A percentile compares a stretch with the other conserved stretches of the same genome.
These are phyloP conservation scores for Blastobotrys muscicola DNA, from an alignment of 805 yeast genomes.

Conservation along the genomic window DNA sequence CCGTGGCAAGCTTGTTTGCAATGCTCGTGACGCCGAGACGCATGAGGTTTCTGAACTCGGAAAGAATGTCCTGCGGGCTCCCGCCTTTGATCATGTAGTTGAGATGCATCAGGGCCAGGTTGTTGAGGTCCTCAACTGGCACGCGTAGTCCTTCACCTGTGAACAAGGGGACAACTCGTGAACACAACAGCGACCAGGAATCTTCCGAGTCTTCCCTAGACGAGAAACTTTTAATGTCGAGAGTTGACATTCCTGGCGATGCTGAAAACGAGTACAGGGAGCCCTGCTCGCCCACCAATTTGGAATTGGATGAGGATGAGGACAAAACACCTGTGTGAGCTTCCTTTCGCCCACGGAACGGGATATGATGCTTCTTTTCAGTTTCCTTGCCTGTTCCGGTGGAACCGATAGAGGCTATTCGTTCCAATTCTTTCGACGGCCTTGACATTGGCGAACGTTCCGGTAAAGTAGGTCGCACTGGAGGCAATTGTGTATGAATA, in stretches of 20 bases:
- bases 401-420: slow-evolving; percentile 29
- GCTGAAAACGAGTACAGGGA: slow-evolving; percentile 33
- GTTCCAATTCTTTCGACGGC: slow-evolving; percentile 28
- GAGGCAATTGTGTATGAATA: slow-evolving; percentile 21
- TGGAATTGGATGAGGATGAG: slow-evolving; percentile 35
- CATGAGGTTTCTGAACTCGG: slow-evolving; percentile 39
- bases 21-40: slow-evolving; percentile 31
- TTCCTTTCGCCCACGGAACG: slow-evolving; percentile 29
- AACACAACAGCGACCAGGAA: slow-evolving; percentile 40
- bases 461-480: slow-evolving; percentile 18
- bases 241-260: slow-evolving; percentile 25
- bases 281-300: slow-evolving; percentile 32
- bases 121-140: slow-evolving; percentile 51
- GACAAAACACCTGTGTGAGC: slow-evolving; percentile 31
- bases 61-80: slow-evolving; percentile 30
- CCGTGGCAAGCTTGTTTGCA: slow-evolving; percentile 6
- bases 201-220: slow-evolving; percentile 34
- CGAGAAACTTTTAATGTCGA: slow-evolving; percentile 22
- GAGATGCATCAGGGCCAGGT: slow-evolving; percentile 35
- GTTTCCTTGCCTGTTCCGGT: slow-evolving; percentile 10
- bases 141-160: slow-evolving; percentile 38
- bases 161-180: slow-evolving; percentile 39
- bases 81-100: slow-evolving; percentile 31
- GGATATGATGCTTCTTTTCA: slow-evolving; percentile 27
- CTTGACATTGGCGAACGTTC: slow-evolving; percentile 26